Base-by-base conservation (phyloP, 148 eudicot species). In the Salicornia ramosissima region DNA sequence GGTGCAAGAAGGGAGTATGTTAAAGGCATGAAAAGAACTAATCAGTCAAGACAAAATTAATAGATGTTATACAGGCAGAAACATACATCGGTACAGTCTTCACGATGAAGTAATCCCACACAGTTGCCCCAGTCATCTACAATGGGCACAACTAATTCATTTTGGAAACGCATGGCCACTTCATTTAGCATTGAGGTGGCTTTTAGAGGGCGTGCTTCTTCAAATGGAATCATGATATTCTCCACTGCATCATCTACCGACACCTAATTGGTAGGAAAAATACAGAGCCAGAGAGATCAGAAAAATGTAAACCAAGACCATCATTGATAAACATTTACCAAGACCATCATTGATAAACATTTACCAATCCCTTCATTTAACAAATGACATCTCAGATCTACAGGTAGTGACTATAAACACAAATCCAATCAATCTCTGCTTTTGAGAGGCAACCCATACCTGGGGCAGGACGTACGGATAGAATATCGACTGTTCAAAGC, bases 101-200 rank as follows among this genome's bases (percentile, higher is more conserved):
- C 84, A 21, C 80, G 81, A 71, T 87, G 84, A 45, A 85, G 77
- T 53, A 87, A 65, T 39, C 92, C 92, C 60, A 85, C 84, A 65
- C 92, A 87, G 60, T 87, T 79, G 39, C 88, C 91, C 92, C 87
- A 83, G 51, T 85, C 88, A 72, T 87, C 92, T 69, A 81, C 53
- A 21, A 87, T 57, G 9, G 92, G 92, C 65, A 87, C 84, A 47
- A 69, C 82, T 29, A 85, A 60, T 54, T 85, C 84, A 68, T 75
- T 78, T 12, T 73, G 73, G 73, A 87, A 80, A 55, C 87, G 80
- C 77, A 77, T 80, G 29, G 69, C 80, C 60, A 85, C 92, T 74
- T 81, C 67, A 71, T 80, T 76, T 52, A 87, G 64, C 64, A 64
- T 50, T 68, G 76, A 54, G 65, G 63, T 78, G 45, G 87, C 86